phyloP scores from a whole-genome alignment of 176 grass and related monocot genomes.

The Phyllostachys edulis region DNA sequence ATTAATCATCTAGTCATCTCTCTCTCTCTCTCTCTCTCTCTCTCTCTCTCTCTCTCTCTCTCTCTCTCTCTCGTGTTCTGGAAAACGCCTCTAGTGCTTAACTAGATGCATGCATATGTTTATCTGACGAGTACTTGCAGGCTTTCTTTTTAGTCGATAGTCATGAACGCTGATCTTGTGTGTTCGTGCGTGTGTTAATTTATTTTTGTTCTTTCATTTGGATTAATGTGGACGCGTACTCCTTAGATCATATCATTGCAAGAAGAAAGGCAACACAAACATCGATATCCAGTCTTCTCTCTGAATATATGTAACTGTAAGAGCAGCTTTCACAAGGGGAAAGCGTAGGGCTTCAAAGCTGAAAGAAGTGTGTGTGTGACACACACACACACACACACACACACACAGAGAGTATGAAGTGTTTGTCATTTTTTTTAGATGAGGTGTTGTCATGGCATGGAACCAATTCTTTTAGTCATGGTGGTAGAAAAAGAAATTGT shows the following conservation, averaged over 20 bases:
- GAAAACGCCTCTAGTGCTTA: background rate
- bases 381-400: too few relatives aligned
- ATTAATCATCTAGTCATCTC: background rate
- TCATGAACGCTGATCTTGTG: too few relatives aligned
- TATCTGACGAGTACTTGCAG: too few relatives aligned
- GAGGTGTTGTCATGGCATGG: background rate
- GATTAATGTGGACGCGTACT: background rate
- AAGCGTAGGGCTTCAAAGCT: background rate
- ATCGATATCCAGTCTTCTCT: background rate
- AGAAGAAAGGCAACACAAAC: background rate
- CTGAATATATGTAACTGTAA: background rate
- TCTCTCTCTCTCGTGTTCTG: too few relatives aligned
- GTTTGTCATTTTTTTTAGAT: too few relatives aligned
- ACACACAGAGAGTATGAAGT: background rate
- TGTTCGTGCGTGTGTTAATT: background rate
- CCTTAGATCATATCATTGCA: background rate
- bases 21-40: background rate
- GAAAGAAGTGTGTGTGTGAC: background rate
- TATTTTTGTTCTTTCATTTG: background rate
- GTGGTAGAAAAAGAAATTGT: background rate
- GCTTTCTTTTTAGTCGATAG: background rate
- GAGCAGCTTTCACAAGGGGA: slow-evolving; percentile 22
- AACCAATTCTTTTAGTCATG: background rate
- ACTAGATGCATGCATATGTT: background rate
- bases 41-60: too few relatives aligned